Conservation (phyloP, 192 early-diverging fungal genomes). For the Gigaspora rosea region DNA sequence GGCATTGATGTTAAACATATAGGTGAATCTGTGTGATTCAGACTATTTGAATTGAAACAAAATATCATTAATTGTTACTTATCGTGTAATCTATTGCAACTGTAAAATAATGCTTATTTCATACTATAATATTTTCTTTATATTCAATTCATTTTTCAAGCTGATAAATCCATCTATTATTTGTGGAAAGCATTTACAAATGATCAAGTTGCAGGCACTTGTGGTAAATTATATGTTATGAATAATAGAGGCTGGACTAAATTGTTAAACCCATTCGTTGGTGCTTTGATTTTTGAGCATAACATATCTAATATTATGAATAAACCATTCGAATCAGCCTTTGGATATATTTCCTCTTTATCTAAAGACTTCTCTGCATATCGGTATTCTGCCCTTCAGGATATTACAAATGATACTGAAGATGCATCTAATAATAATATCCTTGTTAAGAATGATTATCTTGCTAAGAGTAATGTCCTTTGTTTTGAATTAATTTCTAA, state of each 20-base stretch:
- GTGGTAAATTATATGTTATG: slow-evolving; percentile 66
- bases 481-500: slow-evolving; percentile 78
- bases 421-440: no score
- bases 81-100: no score
- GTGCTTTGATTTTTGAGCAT: slow-evolving; percentile 70
- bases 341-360: slow-evolving; percentile 85
- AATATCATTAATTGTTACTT: no score
- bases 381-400: slow-evolving; percentile 74
- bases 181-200: slow-evolving; percentile 70
- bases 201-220: slow-evolving; percentile 61
- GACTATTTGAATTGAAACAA: no score
- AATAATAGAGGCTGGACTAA: slow-evolving; percentile 81
- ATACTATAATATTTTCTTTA: no score
- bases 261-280: slow-evolving; percentile 59
- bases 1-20: no score
- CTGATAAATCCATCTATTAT: slow-evolving; percentile 54
- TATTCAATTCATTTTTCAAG: slow-evolving; percentile 3
- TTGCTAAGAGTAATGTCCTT: no score
- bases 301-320: slow-evolving; percentile 71
- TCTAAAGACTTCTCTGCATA: slow-evolving; percentile 88
- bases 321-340: slow-evolving; percentile 76
- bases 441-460: no score
- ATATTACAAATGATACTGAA: slow-evolving; percentile 18
- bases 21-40: no score
- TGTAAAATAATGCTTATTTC: no score